Evolutionary conservation across 352 stramenopile species (phyloP), one percentile per base, ranked within the genome.

Genomic region (Globisporangium spiculum): DNA sequence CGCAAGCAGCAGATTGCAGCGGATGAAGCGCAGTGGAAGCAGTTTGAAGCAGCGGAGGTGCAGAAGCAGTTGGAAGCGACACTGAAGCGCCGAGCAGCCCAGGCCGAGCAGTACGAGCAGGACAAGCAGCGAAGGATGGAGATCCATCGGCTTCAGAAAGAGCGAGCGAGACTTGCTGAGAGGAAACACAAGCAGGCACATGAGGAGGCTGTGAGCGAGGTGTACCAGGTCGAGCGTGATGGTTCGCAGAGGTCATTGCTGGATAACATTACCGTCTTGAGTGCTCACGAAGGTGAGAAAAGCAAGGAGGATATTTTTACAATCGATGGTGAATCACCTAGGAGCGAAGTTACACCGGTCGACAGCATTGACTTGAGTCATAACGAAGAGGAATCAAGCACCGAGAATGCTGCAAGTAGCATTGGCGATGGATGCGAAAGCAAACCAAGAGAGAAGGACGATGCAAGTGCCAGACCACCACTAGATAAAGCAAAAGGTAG

Each of bases 111-210:
- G 62, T 90, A 91, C 59, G 80, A 90, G 20, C 72, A 86, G 41
- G 84, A 92, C 64, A 86, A 86, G 22, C 72, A 77, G 30, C 81
- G 81, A 2, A 75, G 83, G 12, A 81, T 91, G 67, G 78, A 92
- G 67, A 86, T 92, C 53, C 84, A 91, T 62, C 75, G 76, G 3
- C 58, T 92, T 14, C 82, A 90, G 48, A 83, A 84, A 54, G 75
- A 92, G 34, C 75, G 81, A 0, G 79, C 73, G 34, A 70, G 63
- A 12, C 53, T 69, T 6, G 70, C 58, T 1, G 77, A 82, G 50
- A 71, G 59, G 36, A 65, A 79, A 26, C 56, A 46, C 26, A 61
- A 69, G 4, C 67, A 78, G 48, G 1, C 4, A 0, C 54, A 26
- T 36, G 60, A 36, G 22, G 60, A 64, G 1, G 34, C 30, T 32